Base-by-base conservation (phyloP, 2,329 filamentous ascomycete species). In the Metarhizium robertsii region DNA sequence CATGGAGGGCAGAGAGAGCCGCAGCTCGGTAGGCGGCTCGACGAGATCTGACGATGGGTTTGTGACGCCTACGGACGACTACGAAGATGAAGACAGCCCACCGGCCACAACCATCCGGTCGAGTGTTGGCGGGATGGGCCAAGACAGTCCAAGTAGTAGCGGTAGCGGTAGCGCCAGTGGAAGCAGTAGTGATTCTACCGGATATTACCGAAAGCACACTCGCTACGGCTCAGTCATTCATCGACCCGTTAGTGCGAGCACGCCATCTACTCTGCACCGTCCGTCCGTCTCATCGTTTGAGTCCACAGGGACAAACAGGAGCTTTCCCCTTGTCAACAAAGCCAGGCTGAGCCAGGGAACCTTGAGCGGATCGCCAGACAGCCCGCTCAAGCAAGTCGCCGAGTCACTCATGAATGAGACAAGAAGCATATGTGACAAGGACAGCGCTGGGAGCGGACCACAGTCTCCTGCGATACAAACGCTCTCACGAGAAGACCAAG, bases 251-350 rank as follows among this genome's bases (percentile, higher is more conserved):
- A 75, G 72, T 50, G 71, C 69, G 46, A 70, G 69, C 16, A 69
- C 71, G 2, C 64, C 67, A 2, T 67, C 69, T 25, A 67, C 56
- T 6, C 55, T 72, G 54, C 80, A 84, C 61, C 79, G 80, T 2
- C 79, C 81, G 6, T 83, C 81, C 0, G 67, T 79, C 25, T 79
- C 80, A 4, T 82, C 80, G 0, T 74, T 83, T 56, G 78, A 79
- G 49, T 85, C 81, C 0, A 75, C 73, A 0, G 80, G 80, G 16
- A 85, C 83, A 1, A 80, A 76, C 52, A 74, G 83, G 61, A 85
- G 80, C 64, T 86, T 86, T 59, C 83, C 83, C 1, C 71, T 86
- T 5, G 75, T 85, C 46, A 80, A 78, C 61, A 80, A 75, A 61
- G 63, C 74, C 16, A 78, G 73, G 58, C 65, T 71, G 8, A 74